Percentiles rank a stretch among this genome's conserved stretches.
These are phyloP conservation scores for Aspergillus fructus DNA, from an alignment of 2,329 filamentous ascomycete genomes.

Conservation along the genomic window DNA sequence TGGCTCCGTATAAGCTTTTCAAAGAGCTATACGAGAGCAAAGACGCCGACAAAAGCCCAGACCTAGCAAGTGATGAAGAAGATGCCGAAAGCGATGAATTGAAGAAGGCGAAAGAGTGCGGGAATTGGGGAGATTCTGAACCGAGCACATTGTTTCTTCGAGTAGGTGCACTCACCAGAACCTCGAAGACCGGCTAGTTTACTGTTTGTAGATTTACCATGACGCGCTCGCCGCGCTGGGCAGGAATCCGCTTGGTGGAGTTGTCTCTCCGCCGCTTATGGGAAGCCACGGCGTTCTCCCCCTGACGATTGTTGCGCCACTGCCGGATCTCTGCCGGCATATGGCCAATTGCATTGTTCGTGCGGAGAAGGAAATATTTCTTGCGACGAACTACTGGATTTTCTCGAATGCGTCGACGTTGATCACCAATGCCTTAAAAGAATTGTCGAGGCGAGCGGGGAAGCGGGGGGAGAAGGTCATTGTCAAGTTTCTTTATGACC, in stretches of 20 bases:
- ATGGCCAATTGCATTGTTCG: conserved; percentile 74
- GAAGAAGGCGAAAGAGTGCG: conserved; percentile 58
- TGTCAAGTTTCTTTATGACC: conserved; percentile 75
- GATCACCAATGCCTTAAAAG: conserved; percentile 66
- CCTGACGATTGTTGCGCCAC: conserved; percentile 66
- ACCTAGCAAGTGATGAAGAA: conserved; percentile 23
- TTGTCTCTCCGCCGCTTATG: conserved; percentile 60
- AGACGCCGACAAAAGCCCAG: conserved; percentile 20
- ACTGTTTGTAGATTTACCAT: conserved; percentile 54
- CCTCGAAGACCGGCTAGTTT: background rate
- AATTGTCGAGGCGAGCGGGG: conserved; percentile 66
- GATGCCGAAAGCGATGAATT: conserved; percentile 44
- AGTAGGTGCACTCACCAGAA: conserved; percentile 34
- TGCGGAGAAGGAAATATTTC: conserved; percentile 69
- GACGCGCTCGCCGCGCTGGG: conserved; percentile 55
- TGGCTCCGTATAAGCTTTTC: conserved; percentile 56
- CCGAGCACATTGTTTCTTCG: conserved; percentile 69
- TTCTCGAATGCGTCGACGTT: conserved; percentile 66
- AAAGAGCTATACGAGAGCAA: conserved; percentile 54
- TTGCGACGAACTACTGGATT: conserved; percentile 76
- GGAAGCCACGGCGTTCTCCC: conserved; percentile 65
- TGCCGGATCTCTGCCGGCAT: conserved; percentile 71
- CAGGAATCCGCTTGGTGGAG: conserved; percentile 42
- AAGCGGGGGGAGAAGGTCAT: conserved; percentile 57
- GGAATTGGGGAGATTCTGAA: conserved; percentile 62